Base-by-base conservation (phyloP, 176 grass and related monocot genomes). In the Hsuehochloa calcarea region DNA sequence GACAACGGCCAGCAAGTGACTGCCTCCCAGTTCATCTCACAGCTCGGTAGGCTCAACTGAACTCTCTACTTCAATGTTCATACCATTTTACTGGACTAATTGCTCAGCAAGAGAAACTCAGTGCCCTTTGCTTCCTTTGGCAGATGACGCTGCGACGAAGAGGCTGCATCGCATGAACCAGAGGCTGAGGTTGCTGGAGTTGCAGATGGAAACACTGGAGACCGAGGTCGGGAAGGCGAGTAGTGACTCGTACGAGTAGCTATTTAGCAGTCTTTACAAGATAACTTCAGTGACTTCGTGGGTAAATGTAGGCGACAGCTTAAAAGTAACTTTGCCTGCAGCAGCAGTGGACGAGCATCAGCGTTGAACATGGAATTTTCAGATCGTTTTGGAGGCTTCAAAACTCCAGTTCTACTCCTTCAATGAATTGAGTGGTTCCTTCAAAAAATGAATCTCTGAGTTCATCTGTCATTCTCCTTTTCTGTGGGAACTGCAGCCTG, bases 121-220 rank as follows among this genome's bases (percentile, higher is more conserved):
- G 4, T 26, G 43, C 8, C 58, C 4, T 29, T 31, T 85, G 40
- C 39, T 23, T 43, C 22, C 31, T 63, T 63, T 4, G 56, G 77
- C 87, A 91, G 89, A 88, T 23, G 88, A 90, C 54, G 59, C 85
- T 25, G 79, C 85, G 44, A 80, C 14, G 69, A 77, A 65, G 61
- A 83, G 92, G 70, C 43, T 90, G 6, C 17, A 90, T 1, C 49
- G 82, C 3, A 90, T 90, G 79, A 77, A 86, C 26, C 55, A 88
- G 67, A 93, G 82, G 89, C 44, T 86, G 61, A 84, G 74, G 65
- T n/a, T 83, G 61, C 68, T 93, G 55, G 92, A 93, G 83, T 20
- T 64, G 66, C 92, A 93, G 65, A 93, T 91, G 88, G 82, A 90
- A 26, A 76, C 72, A 3, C 38, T 90, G 20, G 88, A 88, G 73